Evolutionary conservation across 75 land plant species (phyloP), one percentile per base, ranked within the genome.

Genomic region (Pinus albicaulis): DNA sequence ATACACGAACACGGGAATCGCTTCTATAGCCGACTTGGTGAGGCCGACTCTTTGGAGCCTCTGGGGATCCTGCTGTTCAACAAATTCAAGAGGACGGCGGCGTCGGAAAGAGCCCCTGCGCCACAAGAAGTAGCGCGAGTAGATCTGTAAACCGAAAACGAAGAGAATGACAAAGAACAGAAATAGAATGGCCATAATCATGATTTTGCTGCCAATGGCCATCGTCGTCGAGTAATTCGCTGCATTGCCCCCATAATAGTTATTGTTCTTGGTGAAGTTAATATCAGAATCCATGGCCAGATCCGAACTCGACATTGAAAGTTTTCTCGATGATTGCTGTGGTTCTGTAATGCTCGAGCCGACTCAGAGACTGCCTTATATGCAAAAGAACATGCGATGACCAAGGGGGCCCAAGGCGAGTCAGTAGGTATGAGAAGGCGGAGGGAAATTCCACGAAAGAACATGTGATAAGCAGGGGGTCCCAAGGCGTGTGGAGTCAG

Each of bases 121-220:
- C 25, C 56, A 10, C 77, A 71, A 76, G 11, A 76, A 76, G 20
- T 22, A 76, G 3, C 38, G 13, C 72, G 77, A 71, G 23, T 76
- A 76, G 0, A 76, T 14, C 14, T 76, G 77, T 2, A 76, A 56
- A 11, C 26, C 71, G 7, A 64, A 14, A 8, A 64, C 48, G 77
- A 76, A 76, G 56, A 76, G 69, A 25, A 76, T 55, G 13, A 76
- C 71, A 3, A 26, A 2, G 53, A 34, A 76, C 52, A 76, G 77
- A 38, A 76, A 7, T 3, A 60, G 72, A 16, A 76, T 41, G 52
- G 77, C 63, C 3, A 3, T 57, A 16, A 76, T 3, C 52, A 76
- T 63, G 17, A 76, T 63, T 52, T 76, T 64, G 19, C 71, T 34
- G 52, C 53, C 63, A 3, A 66, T 66, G 5, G 66, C 66, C 5